Evolutionary conservation across 176 grass and related monocot species (phyloP).

Genomic region (Lolium multiflorum): DNA sequence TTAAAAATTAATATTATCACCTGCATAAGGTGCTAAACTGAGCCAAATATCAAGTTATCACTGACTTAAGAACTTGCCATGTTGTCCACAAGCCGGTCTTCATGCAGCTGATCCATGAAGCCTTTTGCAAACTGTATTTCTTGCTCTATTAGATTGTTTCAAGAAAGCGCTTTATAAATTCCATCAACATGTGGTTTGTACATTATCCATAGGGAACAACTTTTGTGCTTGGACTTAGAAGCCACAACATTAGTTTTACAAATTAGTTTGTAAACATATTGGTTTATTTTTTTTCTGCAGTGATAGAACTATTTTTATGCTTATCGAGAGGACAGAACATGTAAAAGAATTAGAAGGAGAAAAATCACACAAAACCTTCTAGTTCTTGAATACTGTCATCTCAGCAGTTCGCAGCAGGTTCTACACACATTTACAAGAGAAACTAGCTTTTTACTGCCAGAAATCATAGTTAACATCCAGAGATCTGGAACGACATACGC

Average conservation of each 20-base stretch:
- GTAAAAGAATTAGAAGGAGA: neutral
- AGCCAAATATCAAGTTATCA: neutral
- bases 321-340: neutral
- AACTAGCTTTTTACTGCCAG: neutral
- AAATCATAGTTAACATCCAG: neutral
- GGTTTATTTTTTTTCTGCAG: neutral
- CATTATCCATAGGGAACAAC: conserved; percentile 40
- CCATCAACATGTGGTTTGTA: conserved; percentile 14
- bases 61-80: neutral
- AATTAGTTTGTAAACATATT: neutral
- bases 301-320: neutral
- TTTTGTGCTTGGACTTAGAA: conserved; percentile 30
- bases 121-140: conserved; percentile 5
- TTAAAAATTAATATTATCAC: neutral
- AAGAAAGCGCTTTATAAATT: neutral
- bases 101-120: neutral
- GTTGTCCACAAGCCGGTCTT: neutral
- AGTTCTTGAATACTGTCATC: neutral
- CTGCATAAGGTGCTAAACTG: neutral
- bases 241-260: conserved; percentile 14
- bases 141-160: conserved; percentile 1
- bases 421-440: neutral
- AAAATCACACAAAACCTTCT: neutral
- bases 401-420: neutral
- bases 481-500: neutral